Conservation (phyloP, 371 early-diverging fungal genomes). For the Actinomortierella wolfii region DNA sequence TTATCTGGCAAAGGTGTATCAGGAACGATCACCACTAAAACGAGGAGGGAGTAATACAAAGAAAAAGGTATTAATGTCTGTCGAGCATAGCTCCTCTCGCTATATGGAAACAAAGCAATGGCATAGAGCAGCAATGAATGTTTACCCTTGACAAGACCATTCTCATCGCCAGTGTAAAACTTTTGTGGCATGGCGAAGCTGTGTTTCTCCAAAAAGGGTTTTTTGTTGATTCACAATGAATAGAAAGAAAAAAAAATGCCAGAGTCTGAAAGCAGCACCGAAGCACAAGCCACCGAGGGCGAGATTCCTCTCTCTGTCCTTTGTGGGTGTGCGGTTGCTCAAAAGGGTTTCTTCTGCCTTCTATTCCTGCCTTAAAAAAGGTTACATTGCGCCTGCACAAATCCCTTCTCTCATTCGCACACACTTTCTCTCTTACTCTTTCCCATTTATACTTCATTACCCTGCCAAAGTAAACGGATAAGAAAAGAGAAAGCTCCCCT, state of each 20-base stretch:
- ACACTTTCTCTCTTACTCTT: not conserved
- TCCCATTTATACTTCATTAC: not conserved
- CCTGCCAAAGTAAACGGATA: not conserved
- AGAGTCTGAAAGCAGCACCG: not conserved
- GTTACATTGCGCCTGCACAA: not conserved
- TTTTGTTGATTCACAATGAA: not conserved
- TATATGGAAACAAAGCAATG: not conserved
- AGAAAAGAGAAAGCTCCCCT: not conserved
- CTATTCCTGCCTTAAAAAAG: not conserved
- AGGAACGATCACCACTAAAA: slow-evolving; percentile 46
- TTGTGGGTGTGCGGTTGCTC: not conserved
- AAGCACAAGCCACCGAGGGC: not conserved
- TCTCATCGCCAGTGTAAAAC: slow-evolving; percentile 75
- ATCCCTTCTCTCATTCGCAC: slow-evolving; percentile 1
- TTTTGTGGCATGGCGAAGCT: slow-evolving; percentile 29
- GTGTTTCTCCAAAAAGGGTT: too few species aligned
- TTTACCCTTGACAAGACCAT: slow-evolving; percentile 74
- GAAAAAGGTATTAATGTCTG: too few species aligned
- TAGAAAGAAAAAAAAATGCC: slow-evolving; percentile 3
- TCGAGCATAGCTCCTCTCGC: not conserved
- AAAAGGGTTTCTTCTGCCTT: not conserved
- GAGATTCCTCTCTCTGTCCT: slow-evolving; percentile 1
- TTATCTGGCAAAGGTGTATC: slow-evolving; percentile 33
- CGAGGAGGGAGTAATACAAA: not conserved
- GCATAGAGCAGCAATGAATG: not conserved